Evolutionary conservation across 2,329 filamentous ascomycete genomes (phyloP), one percentile per base, ranked within the genome.

Genomic region (Tolypocladium capitatum): DNA sequence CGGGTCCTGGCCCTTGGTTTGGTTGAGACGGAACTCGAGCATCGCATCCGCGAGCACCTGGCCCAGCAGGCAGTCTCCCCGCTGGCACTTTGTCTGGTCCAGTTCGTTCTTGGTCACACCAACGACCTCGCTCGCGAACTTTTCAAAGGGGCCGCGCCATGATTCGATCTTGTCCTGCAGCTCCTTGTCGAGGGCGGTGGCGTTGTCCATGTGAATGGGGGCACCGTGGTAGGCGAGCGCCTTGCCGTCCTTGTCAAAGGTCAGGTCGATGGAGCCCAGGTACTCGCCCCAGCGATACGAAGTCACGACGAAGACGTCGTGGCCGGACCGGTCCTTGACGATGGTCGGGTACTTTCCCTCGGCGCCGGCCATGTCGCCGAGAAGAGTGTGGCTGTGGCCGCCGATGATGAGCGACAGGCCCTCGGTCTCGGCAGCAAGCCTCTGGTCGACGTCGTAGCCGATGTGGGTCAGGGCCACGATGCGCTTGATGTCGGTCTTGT

Each of bases 211-310:
- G 56, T 81, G 79, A 53, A 84, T 76, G 1, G 81, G 80, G 0
- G 72, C 79, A 31, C 80, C 80, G 56, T 74, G 73, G 63, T 84
- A 84, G 4, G 71, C 71, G 6, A 83, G 68, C 16, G 82, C 74
- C 59, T 74, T 78, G 59, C 81, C 81, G 2, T 75, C 64, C 4
- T 67, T 53, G 54, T 81, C 78, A 56, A 81, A 84, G 1, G 76
- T 78, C 8, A 84, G 72, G 52, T 83, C 79, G 53, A 84, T 84
- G 60, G 80, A 80, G 49, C 80, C 81, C 2, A 84, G 63, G 48
- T 83, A 83, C 63, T 83, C 78, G 46, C 80, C 80, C 81, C 81
- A 84, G 52, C 79, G 74, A 58, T 80, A 84, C 2, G 80, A 75
- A 8, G 79, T 82, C 18, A 84, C 80, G 55, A 83, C 73, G 57